Evolutionary conservation across 441 rosid genomes (phyloP), one percentile per base, ranked within the genome.

Genomic region (Arabidopsis lyrata): DNA sequence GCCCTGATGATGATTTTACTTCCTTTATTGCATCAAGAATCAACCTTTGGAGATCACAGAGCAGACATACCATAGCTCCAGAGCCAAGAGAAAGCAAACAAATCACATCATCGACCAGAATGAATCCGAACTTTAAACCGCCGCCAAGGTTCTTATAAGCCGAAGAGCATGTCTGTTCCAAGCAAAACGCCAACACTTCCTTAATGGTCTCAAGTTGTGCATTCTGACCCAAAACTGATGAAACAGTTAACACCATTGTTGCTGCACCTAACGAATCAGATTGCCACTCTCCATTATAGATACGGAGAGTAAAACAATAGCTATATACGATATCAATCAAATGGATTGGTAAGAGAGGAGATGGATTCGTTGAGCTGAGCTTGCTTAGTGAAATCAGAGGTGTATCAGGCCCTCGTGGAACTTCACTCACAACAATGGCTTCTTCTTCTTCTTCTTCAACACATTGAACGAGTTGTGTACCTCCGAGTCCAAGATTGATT

Each of bases 281-380:
- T 69, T 81, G 81, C 93, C 96, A 88, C 18, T 95, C 99, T 62
- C 99, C 98, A 62, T 95, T 95, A 66, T 92, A 95, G 63, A 92
- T 78, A 12, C 96, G 90, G 22, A 89, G 82, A 5, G 96, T 83
- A 72, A 95, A 95, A 72, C 97, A 92, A 66, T 90, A 92, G 69
- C 86, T 83, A 60, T 85, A 90, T 27, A 90, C 45, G 29, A 95
- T 83, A 73, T 95, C 96, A 4, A 88, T 77, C 70, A 95, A 76
- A 86, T 93, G 98, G 74, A 90, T 47, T 24, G 88, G 82, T 52
- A 95, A 75, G 5, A 90, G 81, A 0, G 91, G 93, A 44, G 99
- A 89, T 8, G 99, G 93, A 55, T 83, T 86, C 34, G 83, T 42
- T 6, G 91, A 70, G 74, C 83, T 78, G 18, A 95, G 95, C 77